Base-by-base conservation (phyloP, 1,284 basidiomycete species). In the Boletellus dicymbophilus region DNA sequence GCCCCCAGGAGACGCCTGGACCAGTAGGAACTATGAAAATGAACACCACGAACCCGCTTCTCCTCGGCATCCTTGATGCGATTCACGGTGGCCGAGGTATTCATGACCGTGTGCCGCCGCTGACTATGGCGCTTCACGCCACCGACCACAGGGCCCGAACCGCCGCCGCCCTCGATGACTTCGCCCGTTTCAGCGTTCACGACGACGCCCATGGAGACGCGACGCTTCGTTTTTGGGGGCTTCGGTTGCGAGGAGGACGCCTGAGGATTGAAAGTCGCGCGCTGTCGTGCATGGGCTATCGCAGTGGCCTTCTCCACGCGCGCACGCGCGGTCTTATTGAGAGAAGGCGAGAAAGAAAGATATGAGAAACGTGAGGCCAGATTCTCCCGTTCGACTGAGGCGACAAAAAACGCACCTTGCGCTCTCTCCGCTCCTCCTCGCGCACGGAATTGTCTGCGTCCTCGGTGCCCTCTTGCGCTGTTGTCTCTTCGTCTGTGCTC, bases 401-500 rank as follows among this genome's bases (percentile, higher is more conserved):
- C 7, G 12, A 48, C 15, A 6, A 30, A 54, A 11, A 4, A 51
- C 65, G 34, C 57, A 83, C 88, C 74, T 80, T 84, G 56, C 75
- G 77, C 37, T 69, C 76, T 47, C 66, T 72, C 58, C 70, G 78
- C 43, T 90, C 87, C 58, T 89, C 86, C n/a, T 84, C 79, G 26
- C 71, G 65, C 5, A 80, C 71, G 31, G 72, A 71, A 40, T 70
- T 76, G 60, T 91, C 89, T 0, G 72, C 84, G 3, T 72, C 74
- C 21, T 80, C 79, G 9, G 70, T 64, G 6, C 80, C 79, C 25
- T 79, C 79, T 44, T 79, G 76, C 1, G 61, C n/a, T n/a, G n/a
- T 71, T 27, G 75, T 80, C 56, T 90, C 89, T 50, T 88, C 85
- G 47, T 90, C 90, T 1, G 88, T 92, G 54, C 86, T 90, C 53